Evolutionary conservation across 2,329 filamentous ascomycete genomes (phyloP).

Genomic region (Aspergillus sojae): DNA sequence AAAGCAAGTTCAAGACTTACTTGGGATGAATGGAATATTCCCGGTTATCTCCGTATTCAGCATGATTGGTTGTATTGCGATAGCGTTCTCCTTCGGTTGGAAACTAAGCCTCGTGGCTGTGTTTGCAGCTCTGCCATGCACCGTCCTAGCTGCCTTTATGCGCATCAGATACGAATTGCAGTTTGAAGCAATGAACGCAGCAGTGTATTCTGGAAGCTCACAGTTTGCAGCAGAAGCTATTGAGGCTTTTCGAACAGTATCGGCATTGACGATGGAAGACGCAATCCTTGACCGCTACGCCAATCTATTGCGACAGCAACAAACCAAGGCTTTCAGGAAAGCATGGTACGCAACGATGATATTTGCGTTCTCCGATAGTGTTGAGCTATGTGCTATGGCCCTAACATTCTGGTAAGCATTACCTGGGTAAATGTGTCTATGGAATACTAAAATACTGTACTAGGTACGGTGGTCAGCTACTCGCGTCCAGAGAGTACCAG

Average conservation of each 20-base stretch:
- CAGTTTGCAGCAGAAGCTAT: slow-evolving; percentile 76
- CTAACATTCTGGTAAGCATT: slow-evolving; percentile 57
- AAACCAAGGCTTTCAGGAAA: slow-evolving; percentile 61
- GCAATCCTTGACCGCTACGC: slow-evolving; percentile 65
- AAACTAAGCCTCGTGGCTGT: slow-evolving; percentile 71
- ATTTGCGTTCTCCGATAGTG: slow-evolving; percentile 70
- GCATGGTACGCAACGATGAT: slow-evolving; percentile 65
- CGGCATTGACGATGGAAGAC: slow-evolving; percentile 70
- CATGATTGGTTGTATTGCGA: slow-evolving; percentile 64
- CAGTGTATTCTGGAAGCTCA: slow-evolving; percentile 71
- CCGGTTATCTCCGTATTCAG: slow-evolving; percentile 67
- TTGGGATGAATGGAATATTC: slow-evolving; percentile 50
- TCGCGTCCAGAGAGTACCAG: slow-evolving; percentile 54
- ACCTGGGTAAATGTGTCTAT: neutral
- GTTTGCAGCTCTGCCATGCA: slow-evolving; percentile 59
- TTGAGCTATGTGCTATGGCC: slow-evolving; percentile 65
- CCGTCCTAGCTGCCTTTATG: slow-evolving; percentile 53
- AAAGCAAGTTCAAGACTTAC: slow-evolving; percentile 53
- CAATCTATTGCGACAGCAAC: slow-evolving; percentile 60
- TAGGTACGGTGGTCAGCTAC: slow-evolving; percentile 66
- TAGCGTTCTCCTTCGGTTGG: slow-evolving; percentile 75
- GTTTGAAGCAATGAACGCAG: slow-evolving; percentile 69
- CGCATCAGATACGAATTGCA: slow-evolving; percentile 66
- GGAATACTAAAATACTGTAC: neutral
- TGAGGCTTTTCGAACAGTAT: slow-evolving; percentile 72